Conservation (phyloP, 805 yeast species). For the Myxozyma neglecta region DNA sequence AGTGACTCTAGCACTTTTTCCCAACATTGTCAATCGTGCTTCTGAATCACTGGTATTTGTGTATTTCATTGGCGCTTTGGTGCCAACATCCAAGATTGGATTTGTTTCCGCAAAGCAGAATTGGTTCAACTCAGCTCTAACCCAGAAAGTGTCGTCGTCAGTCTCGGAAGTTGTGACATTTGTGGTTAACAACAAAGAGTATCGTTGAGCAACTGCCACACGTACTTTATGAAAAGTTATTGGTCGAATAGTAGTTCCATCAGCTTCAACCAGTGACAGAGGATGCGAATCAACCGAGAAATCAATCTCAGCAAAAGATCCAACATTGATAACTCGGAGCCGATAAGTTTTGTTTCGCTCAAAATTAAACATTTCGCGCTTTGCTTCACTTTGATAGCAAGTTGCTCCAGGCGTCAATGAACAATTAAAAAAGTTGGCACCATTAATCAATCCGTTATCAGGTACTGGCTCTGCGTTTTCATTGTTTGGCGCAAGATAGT, state of each 20-base stretch:
- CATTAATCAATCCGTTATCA: conserved; percentile 48
- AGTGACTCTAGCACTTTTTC: background rate
- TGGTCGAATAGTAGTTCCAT: conserved; percentile 38
- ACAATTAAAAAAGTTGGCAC: conserved; percentile 40
- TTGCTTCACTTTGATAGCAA: conserved; percentile 33
- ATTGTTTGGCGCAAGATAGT: conserved; percentile 45
- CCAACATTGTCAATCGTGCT: conserved; percentile 10
- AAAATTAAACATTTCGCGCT: conserved; percentile 23
- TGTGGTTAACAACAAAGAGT: conserved; percentile 65
- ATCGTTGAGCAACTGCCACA: conserved; percentile 76
- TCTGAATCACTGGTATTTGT: conserved; percentile 31
- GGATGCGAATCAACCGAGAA: conserved; percentile 38
- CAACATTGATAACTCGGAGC: conserved; percentile 40
- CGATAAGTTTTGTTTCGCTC: conserved; percentile 28
- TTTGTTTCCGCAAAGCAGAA: conserved; percentile 44
- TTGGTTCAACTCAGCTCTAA: conserved; percentile 44
- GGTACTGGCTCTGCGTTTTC: conserved; percentile 45
- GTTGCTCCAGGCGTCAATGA: conserved; percentile 34
- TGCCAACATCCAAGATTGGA: conserved; percentile 40
- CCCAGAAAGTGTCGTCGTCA: conserved; percentile 43
- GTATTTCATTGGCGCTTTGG: conserved; percentile 42
- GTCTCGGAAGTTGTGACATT: conserved; percentile 37
- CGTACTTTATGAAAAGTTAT: conserved; percentile 33
- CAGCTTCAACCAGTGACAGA: conserved; percentile 41
- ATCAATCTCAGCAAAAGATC: conserved; percentile 40